Evolutionary conservation across 2,329 filamentous ascomycete species (phyloP), one percentile per base, ranked within the genome.

Genomic region (Samsoniella hepiali): DNA sequence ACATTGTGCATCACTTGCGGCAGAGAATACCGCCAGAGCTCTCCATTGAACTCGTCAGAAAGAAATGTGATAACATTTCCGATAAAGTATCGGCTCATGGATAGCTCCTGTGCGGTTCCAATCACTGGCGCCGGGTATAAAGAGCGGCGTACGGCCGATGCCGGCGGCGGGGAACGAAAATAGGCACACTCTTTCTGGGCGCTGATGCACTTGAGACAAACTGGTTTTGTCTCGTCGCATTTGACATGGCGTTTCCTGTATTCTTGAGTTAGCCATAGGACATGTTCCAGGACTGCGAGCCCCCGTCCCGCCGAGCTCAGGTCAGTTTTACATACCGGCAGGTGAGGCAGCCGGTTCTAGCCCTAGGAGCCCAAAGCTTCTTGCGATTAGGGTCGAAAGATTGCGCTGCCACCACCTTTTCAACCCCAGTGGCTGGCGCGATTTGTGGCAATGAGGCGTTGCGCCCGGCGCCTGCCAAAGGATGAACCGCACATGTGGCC

Each of bases 1-100:
- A n/a, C 36, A n/a, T 42, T 55, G 13, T 42, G 53, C 53, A 55
- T 55, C 22, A 42, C 36, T 22, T 55, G 53, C 36, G 53, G 53
- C 53, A 55, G 27, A 3, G 53, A 42, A 29, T 55, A 42, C 5
- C 51, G 34, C 22, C 34, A 55, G 13, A 55, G 22, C 5, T 55
- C 36, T 27, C 53, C 53, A 22, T 55, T 55, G 36, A 55, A 31
- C 6, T 55, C 53, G 3, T 42, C 53, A 1, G 34, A n/a, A 13
- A 55, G 53, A 10, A 55, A 55, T 9, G 38, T 32, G 11, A 55
- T 55, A 22, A 55, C 53, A 17, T n/a, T 55, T 5, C 53, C 53
- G 15, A 55, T 17, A 11, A 55, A 31, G 22, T 55, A 40, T 9
- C 17, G 29, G 36, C 53, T 55, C 53, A 55, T 36, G 0, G 51